These are phyloP conservation scores for Phytopythium cucurbitacearum DNA, from an alignment of 352 stramenopile species.

Conservation along the genomic window DNA sequence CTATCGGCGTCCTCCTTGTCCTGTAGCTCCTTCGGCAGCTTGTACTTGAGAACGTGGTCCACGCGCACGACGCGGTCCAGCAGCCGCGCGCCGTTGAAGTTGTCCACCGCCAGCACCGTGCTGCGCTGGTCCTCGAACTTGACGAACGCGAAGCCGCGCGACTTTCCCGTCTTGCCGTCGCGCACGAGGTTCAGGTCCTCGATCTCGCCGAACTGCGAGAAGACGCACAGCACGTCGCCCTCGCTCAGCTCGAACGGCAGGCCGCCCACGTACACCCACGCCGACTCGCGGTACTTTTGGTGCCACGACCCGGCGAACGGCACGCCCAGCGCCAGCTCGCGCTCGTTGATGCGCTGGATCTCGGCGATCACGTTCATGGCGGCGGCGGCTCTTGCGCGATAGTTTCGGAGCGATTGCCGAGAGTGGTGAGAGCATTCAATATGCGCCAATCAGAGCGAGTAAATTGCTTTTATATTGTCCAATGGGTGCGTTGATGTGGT, in stretches of 20 bases:
- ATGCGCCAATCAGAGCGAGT: too few relatives aligned
- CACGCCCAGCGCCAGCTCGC: constrained; percentile 72
- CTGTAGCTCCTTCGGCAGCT: constrained; percentile 90
- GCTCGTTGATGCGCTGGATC: constrained; percentile 82
- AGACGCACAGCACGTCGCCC: constrained; percentile 93
- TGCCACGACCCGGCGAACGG: constrained; percentile 69
- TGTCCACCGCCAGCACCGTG: constrained; percentile 97
- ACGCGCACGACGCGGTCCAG: constrained; percentile 92
- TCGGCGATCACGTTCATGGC: constrained; percentile 79
- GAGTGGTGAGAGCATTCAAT: background rate
- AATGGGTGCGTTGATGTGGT: too few relatives aligned
- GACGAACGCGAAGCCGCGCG: constrained; percentile 94
- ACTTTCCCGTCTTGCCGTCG: constrained; percentile 95
- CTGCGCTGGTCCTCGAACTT: constrained; percentile 97
- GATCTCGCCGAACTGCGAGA: constrained; percentile 83
- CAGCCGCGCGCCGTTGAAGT: constrained; percentile 91
- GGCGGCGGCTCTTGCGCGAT: background rate
- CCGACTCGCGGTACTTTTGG: constrained; percentile 89
- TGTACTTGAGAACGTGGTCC: constrained; percentile 98
- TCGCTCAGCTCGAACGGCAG: constrained; percentile 93
- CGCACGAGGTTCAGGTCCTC: constrained; percentile 97
- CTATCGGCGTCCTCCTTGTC: constrained; percentile 57
- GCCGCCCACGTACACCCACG: constrained; percentile 97
- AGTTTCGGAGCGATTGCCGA: background rate
- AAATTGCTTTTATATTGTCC: background rate